phyloP scores from a whole-genome alignment of 2,329 filamentous ascomycete genomes.

The Penicillium sumatraense region DNA sequence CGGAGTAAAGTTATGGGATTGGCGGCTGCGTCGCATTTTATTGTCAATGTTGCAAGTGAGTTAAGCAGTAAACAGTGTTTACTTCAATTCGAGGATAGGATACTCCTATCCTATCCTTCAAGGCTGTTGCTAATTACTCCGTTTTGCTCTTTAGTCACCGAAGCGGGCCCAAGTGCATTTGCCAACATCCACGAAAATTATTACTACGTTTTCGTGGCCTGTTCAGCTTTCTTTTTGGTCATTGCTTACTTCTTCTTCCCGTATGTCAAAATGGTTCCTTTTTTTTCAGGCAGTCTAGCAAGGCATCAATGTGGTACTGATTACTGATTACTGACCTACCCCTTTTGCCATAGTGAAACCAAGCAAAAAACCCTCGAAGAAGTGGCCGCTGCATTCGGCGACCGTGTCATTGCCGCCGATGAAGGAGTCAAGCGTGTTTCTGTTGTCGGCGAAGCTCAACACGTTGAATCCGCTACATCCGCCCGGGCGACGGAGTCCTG shows the following conservation, averaged over 20 bases:
- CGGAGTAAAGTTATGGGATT: slow-evolving; percentile 62
- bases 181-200: slow-evolving; percentile 63
- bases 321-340: no score
- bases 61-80: neutral
- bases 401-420: slow-evolving; percentile 45
- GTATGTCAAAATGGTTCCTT: slow-evolving; percentile 32
- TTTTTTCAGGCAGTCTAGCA: neutral
- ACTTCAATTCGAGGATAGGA: neutral
- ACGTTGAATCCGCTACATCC: slow-evolving; percentile 21
- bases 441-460: slow-evolving; percentile 28
- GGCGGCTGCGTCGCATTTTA: slow-evolving; percentile 58
- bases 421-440: slow-evolving; percentile 31
- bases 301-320: neutral
- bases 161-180: slow-evolving; percentile 61
- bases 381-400: slow-evolving; percentile 55
- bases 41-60: slow-evolving; percentile 58
- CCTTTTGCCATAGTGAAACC: slow-evolving; percentile 45
- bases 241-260: slow-evolving; percentile 62
- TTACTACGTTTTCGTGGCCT: slow-evolving; percentile 64
- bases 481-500: slow-evolving; percentile 1
- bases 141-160: slow-evolving; percentile 44
- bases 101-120: no score
- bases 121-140: neutral
- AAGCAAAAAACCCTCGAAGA: slow-evolving; percentile 55
- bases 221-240: slow-evolving; percentile 56